Conservation (phyloP, 768 basidiomycete genomes). For the Tephrocybe sp. region DNA sequence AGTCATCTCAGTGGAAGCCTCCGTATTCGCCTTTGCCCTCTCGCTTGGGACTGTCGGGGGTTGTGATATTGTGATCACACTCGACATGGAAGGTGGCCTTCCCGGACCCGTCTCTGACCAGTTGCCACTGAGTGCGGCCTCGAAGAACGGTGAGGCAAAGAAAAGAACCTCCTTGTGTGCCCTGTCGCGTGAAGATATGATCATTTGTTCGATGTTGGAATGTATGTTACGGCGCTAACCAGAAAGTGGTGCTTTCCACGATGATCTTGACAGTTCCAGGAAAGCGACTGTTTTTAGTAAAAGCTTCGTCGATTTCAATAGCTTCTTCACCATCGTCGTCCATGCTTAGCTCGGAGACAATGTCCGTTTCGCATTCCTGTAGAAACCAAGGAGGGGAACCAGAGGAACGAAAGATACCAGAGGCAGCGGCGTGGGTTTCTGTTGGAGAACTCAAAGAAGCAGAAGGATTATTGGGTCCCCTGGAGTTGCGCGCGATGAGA, state of each 20-base stretch:
- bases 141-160: constrained; percentile 95
- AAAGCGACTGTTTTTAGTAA: constrained; percentile 62
- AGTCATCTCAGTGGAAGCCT: constrained; percentile 53
- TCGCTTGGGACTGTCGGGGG: constrained; percentile 60
- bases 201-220: constrained; percentile 2
- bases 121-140: constrained; percentile 85
- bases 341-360: constrained; percentile 66
- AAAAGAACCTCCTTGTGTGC: constrained; percentile 89
- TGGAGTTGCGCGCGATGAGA: constrained; percentile 84
- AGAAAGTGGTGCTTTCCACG: constrained; percentile 87
- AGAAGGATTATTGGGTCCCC: constrained; percentile 72
- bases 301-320: constrained; percentile 82
- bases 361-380: constrained; percentile 70
- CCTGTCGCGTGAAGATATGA: constrained; percentile 41
- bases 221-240: constrained; percentile 49
- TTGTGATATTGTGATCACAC: constrained; percentile 82
- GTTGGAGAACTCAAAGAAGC: constrained; percentile 83
- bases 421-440: constrained; percentile 85
- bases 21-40: constrained; percentile 33
- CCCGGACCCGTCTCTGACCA: constrained; percentile 81
- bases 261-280: constrained; percentile 91
- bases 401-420: constrained; percentile 81
- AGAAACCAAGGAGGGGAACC: constrained; percentile 80
- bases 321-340: constrained; percentile 65
- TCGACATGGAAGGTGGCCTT: constrained; percentile 75